These are phyloP conservation scores for Sistotremastrum suecicum DNA, from an alignment of 768 basidiomycete species.

Conservation along the genomic window DNA sequence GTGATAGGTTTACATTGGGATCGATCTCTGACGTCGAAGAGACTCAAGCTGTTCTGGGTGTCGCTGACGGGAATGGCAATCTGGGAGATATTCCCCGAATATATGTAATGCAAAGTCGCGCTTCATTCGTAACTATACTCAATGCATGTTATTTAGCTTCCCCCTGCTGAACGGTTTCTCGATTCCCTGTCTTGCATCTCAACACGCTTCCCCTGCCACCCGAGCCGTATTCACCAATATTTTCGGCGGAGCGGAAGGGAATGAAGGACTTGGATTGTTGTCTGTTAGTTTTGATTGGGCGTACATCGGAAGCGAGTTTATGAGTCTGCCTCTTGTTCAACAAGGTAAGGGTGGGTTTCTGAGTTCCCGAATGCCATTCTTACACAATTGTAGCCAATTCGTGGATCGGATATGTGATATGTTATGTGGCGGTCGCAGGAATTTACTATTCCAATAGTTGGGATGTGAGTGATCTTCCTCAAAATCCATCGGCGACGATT, in stretches of 20 bases:
- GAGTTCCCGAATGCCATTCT: not conserved
- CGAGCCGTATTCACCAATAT: conserved; percentile 37
- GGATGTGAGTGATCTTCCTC: conserved; percentile 27
- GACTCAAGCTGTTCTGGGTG: conserved; percentile 13
- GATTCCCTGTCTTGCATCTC: conserved; percentile 28
- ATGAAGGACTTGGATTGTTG: conserved; percentile 51
- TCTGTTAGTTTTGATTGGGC: conserved; percentile 59
- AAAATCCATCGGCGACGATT: not conserved
- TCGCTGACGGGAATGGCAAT: conserved; percentile 8
- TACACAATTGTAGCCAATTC: conserved; percentile 29
- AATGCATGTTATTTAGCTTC: conserved; percentile 5
- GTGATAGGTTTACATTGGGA: conserved; percentile 7
- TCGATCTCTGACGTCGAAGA: conserved; percentile 2
- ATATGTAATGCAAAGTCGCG: too few species aligned
- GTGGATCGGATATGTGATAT: conserved; percentile 39
- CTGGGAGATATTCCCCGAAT: conserved; percentile 4
- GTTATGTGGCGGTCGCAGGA: conserved; percentile 36
- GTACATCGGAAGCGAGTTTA: conserved; percentile 33
- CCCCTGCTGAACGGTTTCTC: conserved; percentile 14
- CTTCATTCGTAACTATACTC: too few species aligned
- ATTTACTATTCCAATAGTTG: conserved; percentile 54
- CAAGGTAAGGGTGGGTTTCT: conserved; percentile 26
- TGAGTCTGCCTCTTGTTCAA: conserved; percentile 40
- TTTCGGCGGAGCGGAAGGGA: conserved; percentile 53
- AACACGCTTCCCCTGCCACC: conserved; percentile 36